Percentiles rank a stretch among this genome's conserved stretches.
phyloP scores from a whole-genome alignment of 495 filamentous ascomycete genomes.

The Penicillium paxilli region DNA sequence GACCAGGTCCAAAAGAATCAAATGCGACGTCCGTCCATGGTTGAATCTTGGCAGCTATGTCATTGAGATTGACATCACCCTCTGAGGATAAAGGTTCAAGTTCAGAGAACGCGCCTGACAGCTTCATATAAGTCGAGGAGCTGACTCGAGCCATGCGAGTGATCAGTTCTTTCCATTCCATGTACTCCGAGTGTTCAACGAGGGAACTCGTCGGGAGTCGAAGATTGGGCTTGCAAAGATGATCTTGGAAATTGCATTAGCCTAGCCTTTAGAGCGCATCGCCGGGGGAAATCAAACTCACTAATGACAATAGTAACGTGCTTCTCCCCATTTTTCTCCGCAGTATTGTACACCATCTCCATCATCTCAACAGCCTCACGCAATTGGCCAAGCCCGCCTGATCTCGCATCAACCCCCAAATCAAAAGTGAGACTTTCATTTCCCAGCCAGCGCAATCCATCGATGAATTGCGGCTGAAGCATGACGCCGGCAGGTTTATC shows the following conservation, averaged over 20 bases:
- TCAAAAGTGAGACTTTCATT: constrained; percentile 69
- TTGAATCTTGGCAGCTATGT: constrained; percentile 41
- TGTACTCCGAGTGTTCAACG: constrained; percentile 56
- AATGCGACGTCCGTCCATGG: constrained; percentile 70
- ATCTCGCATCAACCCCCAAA: constrained; percentile 73
- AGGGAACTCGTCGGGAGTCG: constrained; percentile 38
- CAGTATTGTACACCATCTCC: constrained; percentile 57
- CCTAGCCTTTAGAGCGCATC: not conserved
- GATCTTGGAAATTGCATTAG: constrained; percentile 54
- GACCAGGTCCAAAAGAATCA: constrained; percentile 63
- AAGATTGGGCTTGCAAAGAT: constrained; percentile 85
- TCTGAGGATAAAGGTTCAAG: constrained; percentile 49
- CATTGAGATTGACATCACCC: constrained; percentile 36
- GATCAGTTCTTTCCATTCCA: constrained; percentile 46
- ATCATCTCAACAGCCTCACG: constrained; percentile 74
- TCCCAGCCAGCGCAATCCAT: constrained; percentile 68
- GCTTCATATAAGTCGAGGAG: constrained; percentile 74
- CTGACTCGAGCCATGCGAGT: constrained; percentile 51
- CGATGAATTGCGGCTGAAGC: constrained; percentile 59
- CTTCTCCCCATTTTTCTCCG: constrained; percentile 52
- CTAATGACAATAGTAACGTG: constrained; percentile 65
- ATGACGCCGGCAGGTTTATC: constrained; percentile 67
- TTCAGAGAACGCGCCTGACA: constrained; percentile 81
- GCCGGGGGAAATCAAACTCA: constrained; percentile 37
- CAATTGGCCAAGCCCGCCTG: constrained; percentile 68